Evolutionary conservation across 2,329 filamentous ascomycete genomes (phyloP), one percentile per base, ranked within the genome.

Genomic region (Monosporascus sp.): DNA sequence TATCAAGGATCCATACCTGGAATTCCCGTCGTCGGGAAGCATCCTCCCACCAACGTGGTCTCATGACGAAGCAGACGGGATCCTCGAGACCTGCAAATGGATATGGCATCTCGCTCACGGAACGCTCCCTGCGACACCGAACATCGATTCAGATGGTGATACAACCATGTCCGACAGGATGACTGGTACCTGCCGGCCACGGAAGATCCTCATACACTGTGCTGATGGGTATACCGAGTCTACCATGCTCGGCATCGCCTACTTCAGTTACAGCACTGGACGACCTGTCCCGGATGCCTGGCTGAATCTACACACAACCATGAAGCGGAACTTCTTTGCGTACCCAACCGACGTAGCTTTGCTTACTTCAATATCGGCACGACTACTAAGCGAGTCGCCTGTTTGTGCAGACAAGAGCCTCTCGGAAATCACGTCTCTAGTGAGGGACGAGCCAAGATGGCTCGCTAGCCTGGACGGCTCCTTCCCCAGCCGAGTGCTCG

Each of bases 191-290:
- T 51, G 72, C 27, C 71, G 72, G 36, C 76, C 84, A 52, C 77
- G 84, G 58, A 91, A 85, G 66, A 84, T 97, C 36, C 81, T 97
- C 34, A 89, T 99, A 41, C 93, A 97, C 71, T 97, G 94, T 69
- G 86, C 87, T 2, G 94, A 99, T 69, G 94, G 94, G 19, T 99
- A 99, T 65, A 99, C 94, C 0, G 94, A 99, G 71, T 93, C 89
- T 1, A 91, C 91, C 2, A 80, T 99, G 70, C 79, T 99, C 19
- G 91, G 84, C 2, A 83, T 99, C 40, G 90, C 93, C 9, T 99
- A 99, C 71, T 91, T 87, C 68, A 96, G 95, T 80, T 99, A 91
- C 71, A 90, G 89, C 51, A 90, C 94, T 57, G 91, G 90, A 7
- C 77, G 85, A 11, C 82, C 92, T 0, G 82, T 93, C 0, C 88